A percentile compares a stretch with the other conserved stretches of the same genome.
phyloP scores from a whole-genome alignment of 305 asterid genomes.

The Rubia peregrina region DNA sequence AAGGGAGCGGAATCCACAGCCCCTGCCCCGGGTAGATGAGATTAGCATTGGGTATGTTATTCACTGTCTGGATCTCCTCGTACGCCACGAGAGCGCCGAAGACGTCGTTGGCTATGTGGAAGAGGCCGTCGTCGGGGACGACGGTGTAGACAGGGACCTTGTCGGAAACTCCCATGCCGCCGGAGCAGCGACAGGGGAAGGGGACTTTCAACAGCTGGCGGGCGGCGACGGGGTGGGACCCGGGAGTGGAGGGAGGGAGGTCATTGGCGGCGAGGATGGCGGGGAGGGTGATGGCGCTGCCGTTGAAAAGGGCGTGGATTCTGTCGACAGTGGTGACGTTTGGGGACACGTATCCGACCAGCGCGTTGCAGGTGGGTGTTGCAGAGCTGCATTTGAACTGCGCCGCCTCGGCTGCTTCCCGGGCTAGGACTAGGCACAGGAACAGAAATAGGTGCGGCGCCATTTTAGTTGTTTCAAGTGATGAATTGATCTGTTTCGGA shows the following conservation, averaged over 20 bases:
- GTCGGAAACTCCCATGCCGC: conserved; percentile 52
- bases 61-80: conserved; percentile 49
- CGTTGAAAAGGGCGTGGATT: conserved; percentile 43
- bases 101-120: conserved; percentile 56
- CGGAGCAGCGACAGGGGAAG: conserved; percentile 60
- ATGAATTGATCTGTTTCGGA: not conserved
- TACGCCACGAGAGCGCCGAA: conserved; percentile 42
- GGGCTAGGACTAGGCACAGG: not conserved
- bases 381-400: conserved; percentile 40
- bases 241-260: conserved; percentile 32
- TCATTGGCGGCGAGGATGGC: conserved; percentile 67
- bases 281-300: conserved; percentile 33
- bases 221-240: conserved; percentile 26
- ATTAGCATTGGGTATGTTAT: conserved; percentile 31
- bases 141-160: conserved; percentile 55
- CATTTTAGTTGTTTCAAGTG: not conserved
- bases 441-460: not conserved
- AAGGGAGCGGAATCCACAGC: conserved; percentile 73
- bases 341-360: conserved; percentile 52
- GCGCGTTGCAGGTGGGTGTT: conserved; percentile 32
- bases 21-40: conserved; percentile 32
- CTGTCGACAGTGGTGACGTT: conserved; percentile 56
- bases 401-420: conserved; percentile 23
- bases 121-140: conserved; percentile 38
- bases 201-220: conserved; percentile 40